Evolutionary conservation across 192 early-diverging fungal species (phyloP).

Genomic region (Coemansia sp.): DNA sequence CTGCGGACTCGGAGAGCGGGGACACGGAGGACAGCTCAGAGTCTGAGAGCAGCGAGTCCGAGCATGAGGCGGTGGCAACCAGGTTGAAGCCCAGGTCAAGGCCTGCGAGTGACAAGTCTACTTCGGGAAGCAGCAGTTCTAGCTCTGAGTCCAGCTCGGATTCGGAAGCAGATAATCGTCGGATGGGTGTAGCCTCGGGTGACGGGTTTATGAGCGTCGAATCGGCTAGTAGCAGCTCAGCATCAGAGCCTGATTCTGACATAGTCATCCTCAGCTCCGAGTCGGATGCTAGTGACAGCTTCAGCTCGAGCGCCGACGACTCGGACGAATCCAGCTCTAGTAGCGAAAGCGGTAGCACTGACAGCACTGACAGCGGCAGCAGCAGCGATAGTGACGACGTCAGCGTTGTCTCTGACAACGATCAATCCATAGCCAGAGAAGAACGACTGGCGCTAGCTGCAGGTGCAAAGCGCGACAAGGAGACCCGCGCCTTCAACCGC

Average conservation of each 20-base stretch:
- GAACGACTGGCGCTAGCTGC: background rate
- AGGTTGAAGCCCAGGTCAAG: background rate
- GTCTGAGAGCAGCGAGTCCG: background rate
- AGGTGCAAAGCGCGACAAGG: conserved; percentile 4
- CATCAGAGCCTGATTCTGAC: background rate
- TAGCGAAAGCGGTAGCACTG: background rate
- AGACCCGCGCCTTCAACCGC: background rate
- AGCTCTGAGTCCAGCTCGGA: background rate
- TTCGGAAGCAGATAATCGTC: background rate
- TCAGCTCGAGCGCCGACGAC: background rate
- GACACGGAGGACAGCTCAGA: background rate
- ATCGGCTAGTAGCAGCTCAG: background rate
- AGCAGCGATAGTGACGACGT: background rate
- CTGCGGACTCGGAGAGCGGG: background rate
- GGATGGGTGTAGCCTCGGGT: background rate
- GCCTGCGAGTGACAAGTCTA: background rate
- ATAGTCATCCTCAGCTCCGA: background rate
- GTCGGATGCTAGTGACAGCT: background rate
- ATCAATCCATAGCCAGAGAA: background rate
- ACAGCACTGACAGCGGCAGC: background rate
- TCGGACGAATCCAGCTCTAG: background rate
- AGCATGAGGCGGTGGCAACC: background rate
- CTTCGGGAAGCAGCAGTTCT: background rate
- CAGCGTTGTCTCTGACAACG: background rate
- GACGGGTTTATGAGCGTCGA: background rate